Conservation (phyloP, 768 basidiomycete genomes). For the Tephrocybe rancida region DNA sequence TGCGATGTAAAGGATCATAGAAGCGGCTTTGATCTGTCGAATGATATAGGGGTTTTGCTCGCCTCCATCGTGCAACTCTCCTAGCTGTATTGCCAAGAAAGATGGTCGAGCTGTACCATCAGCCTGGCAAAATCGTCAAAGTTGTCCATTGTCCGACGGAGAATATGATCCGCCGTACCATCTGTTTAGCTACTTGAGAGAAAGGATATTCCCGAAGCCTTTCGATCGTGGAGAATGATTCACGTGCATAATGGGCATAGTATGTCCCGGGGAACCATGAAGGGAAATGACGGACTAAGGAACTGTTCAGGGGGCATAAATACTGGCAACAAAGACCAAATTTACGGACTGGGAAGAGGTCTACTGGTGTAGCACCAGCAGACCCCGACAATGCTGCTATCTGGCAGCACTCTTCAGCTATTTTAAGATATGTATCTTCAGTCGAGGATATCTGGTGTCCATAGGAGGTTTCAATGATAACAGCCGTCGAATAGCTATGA, state of each 20-base stretch:
- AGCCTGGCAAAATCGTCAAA: neutral
- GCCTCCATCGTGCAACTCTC: constrained; percentile 1
- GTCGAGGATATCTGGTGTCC: constrained; percentile 24
- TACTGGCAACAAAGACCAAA: neutral
- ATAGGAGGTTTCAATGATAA: constrained; percentile 22
- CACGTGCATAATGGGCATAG: constrained; percentile 18
- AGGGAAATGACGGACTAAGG: constrained; percentile 21
- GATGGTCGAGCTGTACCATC: constrained; percentile 17
- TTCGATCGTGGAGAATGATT: constrained; percentile 1
- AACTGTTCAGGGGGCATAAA: constrained; percentile 2
- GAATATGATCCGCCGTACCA: constrained; percentile 7
- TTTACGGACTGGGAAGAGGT: constrained; percentile 25
- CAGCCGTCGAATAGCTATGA: constrained; percentile 22
- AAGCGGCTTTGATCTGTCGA: constrained; percentile 10
- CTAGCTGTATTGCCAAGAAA: constrained; percentile 14
- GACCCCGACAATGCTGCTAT: constrained; percentile 14
- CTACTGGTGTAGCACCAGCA: constrained; percentile 18
- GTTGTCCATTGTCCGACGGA: neutral
- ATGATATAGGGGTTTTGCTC: neutral
- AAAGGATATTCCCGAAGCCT: constrained; percentile 21
- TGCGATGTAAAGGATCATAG: constrained; percentile 12
- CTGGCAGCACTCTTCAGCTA: constrained; percentile 18
- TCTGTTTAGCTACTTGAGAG: constrained; percentile 13
- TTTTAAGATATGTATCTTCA: constrained; percentile 24
- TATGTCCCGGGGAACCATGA: constrained; percentile 28